Evolutionary conservation across 2,329 filamentous ascomycete species (phyloP).

Genomic region (Pestalotiopsis sp.): DNA sequence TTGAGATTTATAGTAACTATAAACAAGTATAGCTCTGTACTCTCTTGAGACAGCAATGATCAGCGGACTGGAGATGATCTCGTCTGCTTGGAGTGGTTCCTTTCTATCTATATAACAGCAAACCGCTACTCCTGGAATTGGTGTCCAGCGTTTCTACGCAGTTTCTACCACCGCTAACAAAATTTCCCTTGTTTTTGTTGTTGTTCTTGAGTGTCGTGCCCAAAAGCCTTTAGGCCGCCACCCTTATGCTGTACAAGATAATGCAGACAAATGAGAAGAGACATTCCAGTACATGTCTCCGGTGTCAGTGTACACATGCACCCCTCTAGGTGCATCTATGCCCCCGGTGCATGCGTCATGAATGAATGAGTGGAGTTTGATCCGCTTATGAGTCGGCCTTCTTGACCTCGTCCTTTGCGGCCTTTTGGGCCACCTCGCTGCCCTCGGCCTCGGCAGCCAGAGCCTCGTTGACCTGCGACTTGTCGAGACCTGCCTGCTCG

Average conservation of each 20-base stretch:
- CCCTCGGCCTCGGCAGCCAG: slow-evolving; percentile 54
- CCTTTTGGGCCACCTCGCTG: slow-evolving; percentile 37
- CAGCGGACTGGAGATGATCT: slow-evolving; percentile 17
- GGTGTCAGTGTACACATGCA: background rate
- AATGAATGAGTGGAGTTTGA: background rate
- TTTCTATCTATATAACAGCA: slow-evolving; percentile 15
- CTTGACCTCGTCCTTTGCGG: slow-evolving; percentile 23
- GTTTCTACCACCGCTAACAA: slow-evolving; percentile 15
- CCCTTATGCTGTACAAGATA: slow-evolving; percentile 11
- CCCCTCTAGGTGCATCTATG: slow-evolving; percentile 15
- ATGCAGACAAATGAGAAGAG: slow-evolving; percentile 30
- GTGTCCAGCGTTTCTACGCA: slow-evolving; percentile 18
- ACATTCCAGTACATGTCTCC: background rate
- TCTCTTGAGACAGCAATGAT: slow-evolving; percentile 3
- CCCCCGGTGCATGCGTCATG: background rate
- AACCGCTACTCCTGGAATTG: slow-evolving; percentile 15
- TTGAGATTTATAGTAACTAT: background rate
- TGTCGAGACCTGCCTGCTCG: slow-evolving; percentile 47
- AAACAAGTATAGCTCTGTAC: background rate
- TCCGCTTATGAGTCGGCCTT: slow-evolving; percentile 20
- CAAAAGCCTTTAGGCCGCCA: background rate
- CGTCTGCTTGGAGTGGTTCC: slow-evolving; percentile 12
- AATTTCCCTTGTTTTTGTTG: slow-evolving; percentile 16
- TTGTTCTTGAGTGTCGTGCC: background rate
- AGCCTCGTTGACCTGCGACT: slow-evolving; percentile 55